Conservation (phyloP, 2,329 filamentous ascomycete genomes). For the Chaetomium sp. region DNA sequence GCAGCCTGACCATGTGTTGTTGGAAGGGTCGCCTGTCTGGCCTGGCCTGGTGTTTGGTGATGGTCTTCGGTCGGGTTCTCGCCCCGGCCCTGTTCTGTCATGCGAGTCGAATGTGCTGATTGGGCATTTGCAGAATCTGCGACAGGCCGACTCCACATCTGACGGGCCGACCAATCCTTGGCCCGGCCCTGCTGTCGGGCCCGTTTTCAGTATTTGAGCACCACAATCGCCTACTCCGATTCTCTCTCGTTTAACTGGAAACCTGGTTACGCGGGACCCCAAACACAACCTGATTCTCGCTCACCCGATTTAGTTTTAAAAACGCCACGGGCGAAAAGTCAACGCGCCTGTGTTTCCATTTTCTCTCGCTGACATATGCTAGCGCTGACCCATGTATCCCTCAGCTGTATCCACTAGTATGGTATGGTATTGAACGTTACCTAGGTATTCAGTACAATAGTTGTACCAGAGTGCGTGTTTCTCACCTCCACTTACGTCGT, state of each 20-base stretch:
- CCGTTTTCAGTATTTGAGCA: neutral
- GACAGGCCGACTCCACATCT: neutral
- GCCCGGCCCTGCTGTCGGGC: neutral
- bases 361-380: neutral
- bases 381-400: no score
- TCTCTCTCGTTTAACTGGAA: neutral
- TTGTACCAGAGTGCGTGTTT: no score
- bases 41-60: neutral
- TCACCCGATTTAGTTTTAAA: neutral
- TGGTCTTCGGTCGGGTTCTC: neutral
- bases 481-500: no score
- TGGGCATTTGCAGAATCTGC: neutral
- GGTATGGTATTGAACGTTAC: no score
- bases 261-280: neutral
- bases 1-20: neutral
- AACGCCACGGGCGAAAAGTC: neutral
- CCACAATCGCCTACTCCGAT: neutral
- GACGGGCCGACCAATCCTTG: constrained; percentile 1
- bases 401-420: no score
- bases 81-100: no score
- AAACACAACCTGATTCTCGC: neutral
- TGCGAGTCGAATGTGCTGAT: neutral
- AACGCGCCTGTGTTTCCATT: neutral
- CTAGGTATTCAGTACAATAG: no score
- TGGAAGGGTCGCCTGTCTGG: neutral